Percentiles rank a stretch among this genome's conserved stretches.
Evolutionary conservation across 2,329 filamentous ascomycete species (phyloP).

Genomic region (Trichothecium sympodiale): DNA sequence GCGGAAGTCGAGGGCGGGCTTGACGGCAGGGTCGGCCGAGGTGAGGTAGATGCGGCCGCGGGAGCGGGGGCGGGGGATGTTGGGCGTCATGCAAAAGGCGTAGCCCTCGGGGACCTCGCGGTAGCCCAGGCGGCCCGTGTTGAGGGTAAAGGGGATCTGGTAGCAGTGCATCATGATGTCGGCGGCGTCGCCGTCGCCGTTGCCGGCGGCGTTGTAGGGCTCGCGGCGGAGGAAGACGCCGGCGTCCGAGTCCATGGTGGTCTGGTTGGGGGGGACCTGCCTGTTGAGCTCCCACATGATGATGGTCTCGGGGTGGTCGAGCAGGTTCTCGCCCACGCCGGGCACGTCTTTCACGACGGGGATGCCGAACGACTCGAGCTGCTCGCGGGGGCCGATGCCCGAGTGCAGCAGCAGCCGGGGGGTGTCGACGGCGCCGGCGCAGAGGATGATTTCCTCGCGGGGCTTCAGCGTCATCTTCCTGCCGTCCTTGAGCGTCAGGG

Average conservation of each 20-base stretch:
- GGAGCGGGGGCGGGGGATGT: conserved; percentile 74
- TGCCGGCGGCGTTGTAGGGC: conserved; percentile 50
- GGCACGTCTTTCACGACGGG: conserved; percentile 45
- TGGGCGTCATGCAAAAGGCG: conserved; percentile 88
- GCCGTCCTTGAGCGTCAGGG: conserved; percentile 48
- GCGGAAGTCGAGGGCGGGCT: conserved; percentile 77
- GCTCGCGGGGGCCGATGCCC: conserved; percentile 42
- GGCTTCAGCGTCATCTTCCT: conserved; percentile 46
- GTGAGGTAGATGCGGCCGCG: conserved; percentile 69
- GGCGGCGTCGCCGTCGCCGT: conserved; percentile 60
- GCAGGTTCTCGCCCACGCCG: conserved; percentile 49
- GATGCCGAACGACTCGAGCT: conserved; percentile 43
- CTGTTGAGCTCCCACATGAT: conserved; percentile 69
- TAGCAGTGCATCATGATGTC: conserved; percentile 97
- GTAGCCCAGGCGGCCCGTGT: conserved; percentile 72
- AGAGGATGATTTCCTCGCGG: conserved; percentile 67
- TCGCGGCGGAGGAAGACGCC: conserved; percentile 81
- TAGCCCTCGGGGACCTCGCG: conserved; percentile 52
- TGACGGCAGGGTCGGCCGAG: conserved; percentile 61
- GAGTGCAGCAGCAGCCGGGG: conserved; percentile 54
- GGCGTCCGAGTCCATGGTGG: conserved; percentile 84
- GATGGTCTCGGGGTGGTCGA: conserved; percentile 50
- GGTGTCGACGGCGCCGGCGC: conserved; percentile 72
- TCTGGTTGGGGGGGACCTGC: conserved; percentile 65
- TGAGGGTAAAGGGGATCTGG: conserved; percentile 84